Evolutionary conservation across 2,329 filamentous ascomycete genomes (phyloP).

Genomic region (Paraconiothyrium sp.): DNA sequence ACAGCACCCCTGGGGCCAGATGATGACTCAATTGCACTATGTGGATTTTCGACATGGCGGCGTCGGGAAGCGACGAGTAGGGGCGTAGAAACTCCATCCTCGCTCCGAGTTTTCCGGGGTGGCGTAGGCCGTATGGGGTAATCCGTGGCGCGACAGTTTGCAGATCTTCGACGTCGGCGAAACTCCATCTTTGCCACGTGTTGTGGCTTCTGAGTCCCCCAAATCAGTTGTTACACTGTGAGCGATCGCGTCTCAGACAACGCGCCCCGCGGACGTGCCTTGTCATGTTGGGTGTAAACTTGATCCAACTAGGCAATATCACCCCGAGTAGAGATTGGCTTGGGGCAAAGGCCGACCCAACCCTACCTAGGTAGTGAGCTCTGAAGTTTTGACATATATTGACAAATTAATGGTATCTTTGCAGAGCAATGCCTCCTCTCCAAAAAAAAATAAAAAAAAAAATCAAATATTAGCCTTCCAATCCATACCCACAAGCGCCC

Average conservation of each 20-base stretch:
- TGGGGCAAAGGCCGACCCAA: no score
- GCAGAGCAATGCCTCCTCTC: neutral
- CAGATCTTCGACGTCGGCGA: neutral
- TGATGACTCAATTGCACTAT: constrained; percentile 13
- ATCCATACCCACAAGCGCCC: constrained; percentile 40
- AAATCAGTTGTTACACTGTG: no score
- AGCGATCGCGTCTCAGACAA: no score
- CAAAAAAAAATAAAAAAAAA: neutral
- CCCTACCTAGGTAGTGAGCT: no score
- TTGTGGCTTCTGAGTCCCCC: no score
- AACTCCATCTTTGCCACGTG: no score
- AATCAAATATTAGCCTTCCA: constrained; percentile 37
- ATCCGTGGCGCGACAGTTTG: neutral
- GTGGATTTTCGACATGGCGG: constrained; percentile 8
- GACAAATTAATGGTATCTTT: no score
- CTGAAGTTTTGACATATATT: no score
- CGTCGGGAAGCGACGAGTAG: constrained; percentile 11
- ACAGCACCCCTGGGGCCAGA: neutral
- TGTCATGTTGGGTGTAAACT: no score
- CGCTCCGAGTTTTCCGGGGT: constrained; percentile 1
- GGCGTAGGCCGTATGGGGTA: constrained; percentile 2
- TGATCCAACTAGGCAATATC: no score
- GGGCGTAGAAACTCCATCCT: constrained; percentile 1
- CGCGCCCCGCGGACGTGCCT: no score
- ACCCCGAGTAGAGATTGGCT: no score